Evolutionary conservation across 768 basidiomycete species (phyloP).

Genomic region (Kwoniella dendrophila): DNA sequence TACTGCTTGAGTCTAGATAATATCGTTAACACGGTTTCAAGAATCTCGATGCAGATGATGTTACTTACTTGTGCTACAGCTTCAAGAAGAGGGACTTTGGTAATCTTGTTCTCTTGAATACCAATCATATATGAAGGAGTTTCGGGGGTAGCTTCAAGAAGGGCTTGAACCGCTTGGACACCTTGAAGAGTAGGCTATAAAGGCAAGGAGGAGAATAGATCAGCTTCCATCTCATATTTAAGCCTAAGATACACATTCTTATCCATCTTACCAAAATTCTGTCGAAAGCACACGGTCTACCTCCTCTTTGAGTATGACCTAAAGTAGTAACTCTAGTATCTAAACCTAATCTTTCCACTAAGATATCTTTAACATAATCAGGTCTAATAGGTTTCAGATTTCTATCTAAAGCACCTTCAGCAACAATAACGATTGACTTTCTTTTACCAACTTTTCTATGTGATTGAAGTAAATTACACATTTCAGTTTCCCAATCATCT

Average conservation of each 20-base stretch:
- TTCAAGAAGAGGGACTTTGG: slow-evolving; percentile 83
- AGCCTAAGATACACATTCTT: too few species aligned
- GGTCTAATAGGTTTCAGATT: slow-evolving; percentile 88
- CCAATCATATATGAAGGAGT: slow-evolving; percentile 99
- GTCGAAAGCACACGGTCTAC: slow-evolving; percentile 88
- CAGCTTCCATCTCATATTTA: slow-evolving; percentile 3
- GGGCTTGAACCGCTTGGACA: slow-evolving; percentile 84
- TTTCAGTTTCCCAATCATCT: slow-evolving; percentile 84
- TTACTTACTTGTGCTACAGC: slow-evolving; percentile 78
- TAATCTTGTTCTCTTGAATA: slow-evolving; percentile 91
- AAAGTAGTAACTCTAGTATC: slow-evolving; percentile 96
- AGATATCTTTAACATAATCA: slow-evolving; percentile 85
- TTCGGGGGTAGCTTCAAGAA: slow-evolving; percentile 80
- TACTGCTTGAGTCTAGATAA: slow-evolving; percentile 76
- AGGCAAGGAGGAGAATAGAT: background rate
- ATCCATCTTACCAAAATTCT: slow-evolving; percentile 72
- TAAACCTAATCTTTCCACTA: slow-evolving; percentile 80
- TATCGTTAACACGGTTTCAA: background rate
- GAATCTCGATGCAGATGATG: background rate
- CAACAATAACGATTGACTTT: slow-evolving; percentile 97
- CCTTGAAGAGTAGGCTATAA: slow-evolving; percentile 91
- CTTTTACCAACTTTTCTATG: slow-evolving; percentile 90
- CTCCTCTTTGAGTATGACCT: slow-evolving; percentile 95
- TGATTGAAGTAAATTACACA: slow-evolving; percentile 80
- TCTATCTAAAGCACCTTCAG: slow-evolving; percentile 89